phyloP scores from a whole-genome alignment of 441 rosid species.

The Populus tomentosa region DNA sequence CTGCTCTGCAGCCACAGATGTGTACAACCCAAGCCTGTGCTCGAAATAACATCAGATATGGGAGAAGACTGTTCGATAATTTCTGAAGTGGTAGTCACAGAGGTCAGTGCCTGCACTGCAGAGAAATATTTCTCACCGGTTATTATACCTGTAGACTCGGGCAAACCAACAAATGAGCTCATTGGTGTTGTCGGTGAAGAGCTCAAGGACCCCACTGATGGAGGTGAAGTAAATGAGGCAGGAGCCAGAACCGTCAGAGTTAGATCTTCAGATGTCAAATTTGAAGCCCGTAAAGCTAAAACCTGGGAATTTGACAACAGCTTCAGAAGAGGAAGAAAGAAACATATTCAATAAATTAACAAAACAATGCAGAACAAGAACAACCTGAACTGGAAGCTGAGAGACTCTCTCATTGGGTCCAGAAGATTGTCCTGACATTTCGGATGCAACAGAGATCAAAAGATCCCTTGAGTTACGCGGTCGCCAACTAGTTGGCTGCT shows the following conservation, averaged over 20 bases:
- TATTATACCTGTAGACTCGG: conserved; percentile 50
- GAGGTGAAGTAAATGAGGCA: conserved; percentile 84
- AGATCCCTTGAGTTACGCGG: conserved; percentile 83
- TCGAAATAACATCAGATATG: conserved; percentile 62
- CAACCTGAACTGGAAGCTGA: conserved; percentile 94
- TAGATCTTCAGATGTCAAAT: conserved; percentile 86
- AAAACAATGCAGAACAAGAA: not conserved
- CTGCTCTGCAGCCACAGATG: conserved; percentile 99
- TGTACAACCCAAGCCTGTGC: conserved; percentile 64
- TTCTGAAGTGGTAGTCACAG: conserved; percentile 34
- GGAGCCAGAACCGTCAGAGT: conserved; percentile 94
- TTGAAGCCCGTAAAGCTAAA: conserved; percentile 93
- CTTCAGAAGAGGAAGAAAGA: not conserved
- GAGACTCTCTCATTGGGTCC: conserved; percentile 55
- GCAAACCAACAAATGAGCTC: conserved; percentile 57
- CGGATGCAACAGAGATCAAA: conserved; percentile 89
- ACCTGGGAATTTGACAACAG: conserved; percentile 48
- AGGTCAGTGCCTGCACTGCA: conserved; percentile 18
- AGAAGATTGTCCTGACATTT: conserved; percentile 60
- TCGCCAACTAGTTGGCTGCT: conserved; percentile 83
- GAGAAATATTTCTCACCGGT: conserved; percentile 36
- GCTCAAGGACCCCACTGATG: conserved; percentile 79
- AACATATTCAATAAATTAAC: not conserved
- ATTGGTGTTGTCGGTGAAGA: conserved; percentile 70
- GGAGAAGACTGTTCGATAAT: conserved; percentile 41